These are phyloP conservation scores for Penicillium sp. DNA, from an alignment of 2,329 filamentous ascomycete species.

Conservation along the genomic window DNA sequence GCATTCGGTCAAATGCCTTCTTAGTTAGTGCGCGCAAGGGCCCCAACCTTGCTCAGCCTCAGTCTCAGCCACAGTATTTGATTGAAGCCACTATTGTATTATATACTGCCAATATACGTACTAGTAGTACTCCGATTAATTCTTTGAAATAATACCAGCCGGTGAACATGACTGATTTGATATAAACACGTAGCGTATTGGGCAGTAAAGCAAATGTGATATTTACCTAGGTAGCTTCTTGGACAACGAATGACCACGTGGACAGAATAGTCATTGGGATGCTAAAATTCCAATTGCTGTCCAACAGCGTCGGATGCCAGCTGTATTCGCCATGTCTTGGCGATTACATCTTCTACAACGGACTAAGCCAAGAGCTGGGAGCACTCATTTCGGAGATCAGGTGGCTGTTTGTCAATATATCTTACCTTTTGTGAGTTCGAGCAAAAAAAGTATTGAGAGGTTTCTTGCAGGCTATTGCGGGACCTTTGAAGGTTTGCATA, in stretches of 20 bases:
- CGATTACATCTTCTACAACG: neutral
- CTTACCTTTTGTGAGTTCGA: neutral
- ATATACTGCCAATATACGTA: neutral
- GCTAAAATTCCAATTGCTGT: neutral
- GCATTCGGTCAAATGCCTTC: no score
- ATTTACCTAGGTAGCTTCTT: neutral
- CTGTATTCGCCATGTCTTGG: neutral
- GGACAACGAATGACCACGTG: constrained; percentile 1
- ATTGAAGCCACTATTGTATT: neutral
- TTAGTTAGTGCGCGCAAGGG: neutral
- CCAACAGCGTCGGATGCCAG: neutral
- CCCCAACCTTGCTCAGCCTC: neutral
- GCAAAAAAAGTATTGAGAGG: neutral
- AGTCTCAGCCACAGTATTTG: neutral
- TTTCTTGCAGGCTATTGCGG: neutral
- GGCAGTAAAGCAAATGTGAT: neutral
- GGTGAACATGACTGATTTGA: neutral
- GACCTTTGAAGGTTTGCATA: neutral
- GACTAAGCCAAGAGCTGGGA: neutral
- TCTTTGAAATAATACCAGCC: neutral
- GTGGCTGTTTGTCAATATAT: neutral
- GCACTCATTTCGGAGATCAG: neutral
- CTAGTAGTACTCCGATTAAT: neutral
- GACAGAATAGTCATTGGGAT: neutral
- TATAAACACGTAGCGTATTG: neutral